A percentile compares a stretch with the other conserved stretches of the same genome.
These are phyloP conservation scores for Sporothrix sp. DNA, from an alignment of 2,329 filamentous ascomycete species.

Conservation along the genomic window DNA sequence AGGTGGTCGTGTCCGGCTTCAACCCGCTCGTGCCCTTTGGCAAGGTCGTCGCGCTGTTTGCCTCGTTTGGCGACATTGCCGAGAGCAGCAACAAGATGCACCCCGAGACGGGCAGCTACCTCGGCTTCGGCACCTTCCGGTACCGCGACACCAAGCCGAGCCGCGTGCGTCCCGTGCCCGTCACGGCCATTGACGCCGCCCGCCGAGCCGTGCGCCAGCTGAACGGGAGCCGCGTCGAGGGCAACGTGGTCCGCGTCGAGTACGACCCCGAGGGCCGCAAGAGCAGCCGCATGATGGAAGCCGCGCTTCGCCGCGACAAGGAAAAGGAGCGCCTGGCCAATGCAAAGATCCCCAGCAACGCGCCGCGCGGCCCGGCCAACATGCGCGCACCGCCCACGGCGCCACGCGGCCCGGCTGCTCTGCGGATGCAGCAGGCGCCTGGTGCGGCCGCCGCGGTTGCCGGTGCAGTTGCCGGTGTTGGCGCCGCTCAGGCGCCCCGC, in stretches of 20 bases:
- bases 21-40: constrained; percentile 77
- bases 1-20: constrained; percentile 92
- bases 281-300: constrained; percentile 69
- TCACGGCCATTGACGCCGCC: constrained; percentile 70
- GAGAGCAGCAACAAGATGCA: constrained; percentile 92
- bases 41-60: constrained; percentile 66
- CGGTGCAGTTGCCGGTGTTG: background rate
- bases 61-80: constrained; percentile 75
- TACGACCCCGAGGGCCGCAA: constrained; percentile 81
- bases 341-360: constrained; percentile 23
- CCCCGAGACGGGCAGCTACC: constrained; percentile 84
- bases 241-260: constrained; percentile 68
- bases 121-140: constrained; percentile 85
- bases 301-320: constrained; percentile 58
- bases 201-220: constrained; percentile 68
- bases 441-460: background rate
- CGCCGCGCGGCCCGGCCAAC: constrained; percentile 33
- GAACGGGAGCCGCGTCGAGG: constrained; percentile 70
- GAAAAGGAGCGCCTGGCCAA: constrained; percentile 33
- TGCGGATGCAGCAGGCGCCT: constrained; percentile 25
- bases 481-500: background rate
- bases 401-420: constrained; percentile 70
- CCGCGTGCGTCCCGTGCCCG: constrained; percentile 40
- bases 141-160: constrained; percentile 63
- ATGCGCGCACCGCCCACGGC: constrained; percentile 69